Percentiles rank a stretch among this genome's conserved stretches.
Conservation (phyloP, 306 rosid genomes). For the Sesbania bispinosa region DNA sequence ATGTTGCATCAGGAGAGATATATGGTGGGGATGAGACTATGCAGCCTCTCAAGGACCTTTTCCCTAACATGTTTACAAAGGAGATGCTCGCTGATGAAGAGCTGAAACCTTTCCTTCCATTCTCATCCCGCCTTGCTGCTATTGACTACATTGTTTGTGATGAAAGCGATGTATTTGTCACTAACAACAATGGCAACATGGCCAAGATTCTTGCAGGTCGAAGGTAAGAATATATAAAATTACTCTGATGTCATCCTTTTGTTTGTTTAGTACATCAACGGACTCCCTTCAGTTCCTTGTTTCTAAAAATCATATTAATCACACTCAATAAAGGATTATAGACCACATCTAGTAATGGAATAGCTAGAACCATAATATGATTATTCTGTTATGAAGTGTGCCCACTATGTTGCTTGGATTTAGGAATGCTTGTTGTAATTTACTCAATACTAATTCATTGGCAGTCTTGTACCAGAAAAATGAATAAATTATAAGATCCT, state of each 20-base stretch:
- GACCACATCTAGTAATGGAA: background rate
- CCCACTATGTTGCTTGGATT: background rate
- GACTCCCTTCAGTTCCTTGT: background rate
- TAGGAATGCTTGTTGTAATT: background rate
- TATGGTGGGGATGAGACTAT: constrained; percentile 96
- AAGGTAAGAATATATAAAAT: constrained; percentile 54
- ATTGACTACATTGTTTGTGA: constrained; percentile 94
- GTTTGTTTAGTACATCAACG: constrained; percentile 10
- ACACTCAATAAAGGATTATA: background rate
- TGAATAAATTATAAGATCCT: background rate
- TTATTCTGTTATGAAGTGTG: constrained; percentile 8
- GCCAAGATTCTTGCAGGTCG: constrained; percentile 96
- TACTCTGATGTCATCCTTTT: background rate
- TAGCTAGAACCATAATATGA: constrained; percentile 9
- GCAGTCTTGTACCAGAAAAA: background rate
- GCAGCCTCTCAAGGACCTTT: constrained; percentile 84
- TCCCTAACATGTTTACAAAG: constrained; percentile 90
- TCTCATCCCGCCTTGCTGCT: constrained; percentile 96
- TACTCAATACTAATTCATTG: background rate
- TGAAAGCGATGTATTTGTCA: constrained; percentile 89
- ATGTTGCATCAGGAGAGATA: constrained; percentile 97
- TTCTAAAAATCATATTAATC: background rate
- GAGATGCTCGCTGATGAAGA: constrained; percentile 86
- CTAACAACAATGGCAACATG: constrained; percentile 98
- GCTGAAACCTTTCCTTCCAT: constrained; percentile 82